Evolutionary conservation across 345 rosid species (phyloP), one percentile per base, ranked within the genome.

Genomic region (Ceriops decandra): DNA sequence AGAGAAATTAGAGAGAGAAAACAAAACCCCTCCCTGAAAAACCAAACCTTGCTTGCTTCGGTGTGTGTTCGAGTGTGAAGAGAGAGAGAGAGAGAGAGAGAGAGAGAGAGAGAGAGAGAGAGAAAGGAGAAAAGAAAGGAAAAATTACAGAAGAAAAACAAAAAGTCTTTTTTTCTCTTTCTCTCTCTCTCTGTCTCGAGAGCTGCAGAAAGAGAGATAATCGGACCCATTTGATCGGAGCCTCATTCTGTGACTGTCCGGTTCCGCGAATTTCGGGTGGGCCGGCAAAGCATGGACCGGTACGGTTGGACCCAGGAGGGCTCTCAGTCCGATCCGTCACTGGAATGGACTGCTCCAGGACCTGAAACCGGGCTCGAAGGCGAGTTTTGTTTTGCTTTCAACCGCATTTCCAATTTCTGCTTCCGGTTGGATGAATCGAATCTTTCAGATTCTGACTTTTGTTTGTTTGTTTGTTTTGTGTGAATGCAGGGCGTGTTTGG

Each of bases 301-400:
- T 82, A 83, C 86, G 81, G 81, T 77, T 82, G 80, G 78, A 60
- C 54, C 72, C 85, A 77, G n/a, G 88, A 83, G 73, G 87, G 77
- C 53, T 68, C 87, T 11, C 83, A 81, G 77, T 77, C 88, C 70
- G 93, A 88, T 85, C 89, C 89, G 81, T 72, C 86, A 65, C 86
- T 82, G 77, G 88, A 86, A 82, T 91, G 96, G 97, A 77, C 74
- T 32, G 80, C 80, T 79, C 68, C 91, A 58, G 84, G 79, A 62
- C 72, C 68, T 62, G 90, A 85, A 77, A 85, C 89, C 20, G 88
- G 91, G 17, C 77, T 85, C 46, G 91, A 85, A 85, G 97, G 98
- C 86, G 52, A 68, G 68, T 42, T 72, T 56, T 16, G 19, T 56
- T 24, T 22, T 42, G 7, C 21, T 68, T 54, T 64, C 56, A 62